These are phyloP conservation scores for Phytophthora fragariae DNA, from an alignment of 352 stramenopile genomes.

Conservation along the genomic window DNA sequence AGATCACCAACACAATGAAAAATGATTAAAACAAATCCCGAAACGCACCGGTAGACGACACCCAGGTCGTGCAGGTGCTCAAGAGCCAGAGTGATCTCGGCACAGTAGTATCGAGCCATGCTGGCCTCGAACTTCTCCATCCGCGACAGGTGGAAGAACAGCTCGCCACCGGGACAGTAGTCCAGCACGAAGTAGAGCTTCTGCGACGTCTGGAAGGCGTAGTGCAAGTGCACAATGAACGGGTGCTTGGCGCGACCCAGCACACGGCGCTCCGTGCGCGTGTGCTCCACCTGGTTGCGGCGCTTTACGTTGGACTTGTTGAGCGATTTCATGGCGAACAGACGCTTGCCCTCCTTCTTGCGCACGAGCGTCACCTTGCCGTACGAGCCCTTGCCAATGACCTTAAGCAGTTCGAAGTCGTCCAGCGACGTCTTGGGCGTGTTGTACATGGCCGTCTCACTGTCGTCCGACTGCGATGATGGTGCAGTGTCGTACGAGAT, in stretches of 20 bases:
- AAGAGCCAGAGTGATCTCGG: conserved; percentile 91
- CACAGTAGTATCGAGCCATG: conserved; percentile 92
- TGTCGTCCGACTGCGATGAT: conserved; percentile 31
- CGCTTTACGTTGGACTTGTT: conserved; percentile 93
- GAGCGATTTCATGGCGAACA: conserved; percentile 90
- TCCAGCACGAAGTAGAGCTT: conserved; percentile 94
- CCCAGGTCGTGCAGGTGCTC: conserved; percentile 90
- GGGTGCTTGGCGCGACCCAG: conserved; percentile 90
- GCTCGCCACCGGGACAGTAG: conserved; percentile 91
- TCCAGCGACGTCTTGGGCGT: conserved; percentile 90
- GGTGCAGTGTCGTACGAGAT: conserved; percentile 54
- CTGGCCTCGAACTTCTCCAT: conserved; percentile 90
- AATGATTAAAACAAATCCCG: not conserved
- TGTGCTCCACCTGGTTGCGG: conserved; percentile 99
- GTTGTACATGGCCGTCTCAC: conserved; percentile 75
- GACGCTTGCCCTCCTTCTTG: conserved; percentile 77
- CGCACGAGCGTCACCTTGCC: conserved; percentile 92
- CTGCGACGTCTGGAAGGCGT: conserved; percentile 91
- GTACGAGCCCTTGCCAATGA: conserved; percentile 93
- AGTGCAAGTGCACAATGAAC: conserved; percentile 92
- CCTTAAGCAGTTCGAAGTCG: conserved; percentile 94
- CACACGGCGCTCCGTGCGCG: conserved; percentile 95
- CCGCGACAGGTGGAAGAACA: conserved; percentile 91
- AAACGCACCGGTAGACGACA: conserved; percentile 83
- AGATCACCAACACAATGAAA: not conserved